Percentiles rank a stretch among this genome's conserved stretches.
These are phyloP conservation scores for Phytopythium kandeliae DNA, from an alignment of 352 stramenopile species.

Conservation along the genomic window DNA sequence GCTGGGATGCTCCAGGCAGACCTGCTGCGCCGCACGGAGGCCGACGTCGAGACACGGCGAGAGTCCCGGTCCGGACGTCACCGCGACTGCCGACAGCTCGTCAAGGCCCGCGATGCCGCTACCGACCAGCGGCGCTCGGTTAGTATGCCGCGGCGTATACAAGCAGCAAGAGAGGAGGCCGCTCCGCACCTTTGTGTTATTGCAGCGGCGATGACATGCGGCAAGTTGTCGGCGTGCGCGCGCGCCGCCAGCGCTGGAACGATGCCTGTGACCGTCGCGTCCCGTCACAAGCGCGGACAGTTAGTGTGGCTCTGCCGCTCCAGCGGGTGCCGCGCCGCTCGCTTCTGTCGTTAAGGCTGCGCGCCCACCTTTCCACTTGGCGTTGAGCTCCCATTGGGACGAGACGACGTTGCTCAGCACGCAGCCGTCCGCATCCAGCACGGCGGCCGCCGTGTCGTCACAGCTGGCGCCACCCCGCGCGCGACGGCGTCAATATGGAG, in stretches of 20 bases:
- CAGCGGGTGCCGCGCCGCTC: too few relatives aligned
- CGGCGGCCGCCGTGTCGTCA: conserved; percentile 91
- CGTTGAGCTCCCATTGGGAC: conserved; percentile 89
- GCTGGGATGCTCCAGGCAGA: conserved; percentile 77
- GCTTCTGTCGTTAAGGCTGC: too few relatives aligned
- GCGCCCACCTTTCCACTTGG: conserved; percentile 69
- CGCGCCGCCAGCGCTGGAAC: conserved; percentile 92
- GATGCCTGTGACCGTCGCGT: conserved; percentile 71
- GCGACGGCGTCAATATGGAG: background rate
- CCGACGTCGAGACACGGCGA: conserved; percentile 97
- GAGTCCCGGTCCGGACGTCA: conserved; percentile 95
- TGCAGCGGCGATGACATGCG: conserved; percentile 89
- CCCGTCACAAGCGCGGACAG: background rate
- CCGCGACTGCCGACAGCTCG: conserved; percentile 93
- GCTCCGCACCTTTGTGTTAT: conserved; percentile 74
- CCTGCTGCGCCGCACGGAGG: conserved; percentile 63
- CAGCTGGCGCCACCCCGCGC: conserved; percentile 44
- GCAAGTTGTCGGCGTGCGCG: conserved; percentile 94
- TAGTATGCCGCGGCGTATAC: background rate
- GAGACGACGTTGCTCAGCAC: conserved; percentile 93
- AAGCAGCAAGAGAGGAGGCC: background rate
- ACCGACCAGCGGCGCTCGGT: background rate
- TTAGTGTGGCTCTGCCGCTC: too few relatives aligned
- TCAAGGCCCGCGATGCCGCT: conserved; percentile 58
- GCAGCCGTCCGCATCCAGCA: conserved; percentile 86